Percentiles rank a stretch among this genome's conserved stretches.
Evolutionary conservation across 2,329 filamentous ascomycete genomes (phyloP).

Genomic region (Fusarium nisikadoi): DNA sequence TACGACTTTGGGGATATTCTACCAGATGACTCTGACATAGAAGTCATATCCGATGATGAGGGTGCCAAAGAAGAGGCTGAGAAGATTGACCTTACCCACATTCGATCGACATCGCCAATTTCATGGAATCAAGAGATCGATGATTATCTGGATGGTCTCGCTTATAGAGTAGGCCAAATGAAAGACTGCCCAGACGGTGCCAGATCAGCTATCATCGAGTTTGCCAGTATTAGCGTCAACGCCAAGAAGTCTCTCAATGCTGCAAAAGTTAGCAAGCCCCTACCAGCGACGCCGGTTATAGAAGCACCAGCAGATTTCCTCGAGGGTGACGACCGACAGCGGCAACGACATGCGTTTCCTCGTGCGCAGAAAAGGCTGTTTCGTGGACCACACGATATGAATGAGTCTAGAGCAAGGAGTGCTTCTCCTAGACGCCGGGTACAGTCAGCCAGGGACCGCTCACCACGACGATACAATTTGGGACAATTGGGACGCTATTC

Average conservation of each 20-base stretch:
- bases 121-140: slow-evolving; percentile 21
- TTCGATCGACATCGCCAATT: slow-evolving; percentile 18
- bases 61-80: slow-evolving; percentile 7
- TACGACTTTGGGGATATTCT: slow-evolving; percentile 39
- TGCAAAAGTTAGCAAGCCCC: slow-evolving; percentile 42
- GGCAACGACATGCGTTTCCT: slow-evolving; percentile 5
- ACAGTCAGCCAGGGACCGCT: not conserved
- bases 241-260: not conserved
- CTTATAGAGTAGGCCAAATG: slow-evolving; percentile 50
- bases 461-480: not conserved
- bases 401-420: slow-evolving; percentile 8
- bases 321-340: not conserved
- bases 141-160: slow-evolving; percentile 43
- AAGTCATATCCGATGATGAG: slow-evolving; percentile 25
- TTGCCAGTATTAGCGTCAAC: slow-evolving; percentile 32
- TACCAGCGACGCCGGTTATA: slow-evolving; percentile 47
- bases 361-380: slow-evolving; percentile 12
- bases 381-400: not conserved
- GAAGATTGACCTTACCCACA: slow-evolving; percentile 34
- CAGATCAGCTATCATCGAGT: slow-evolving; percentile 43
- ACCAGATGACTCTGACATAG: slow-evolving; percentile 19
- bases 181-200: slow-evolving; percentile 42
- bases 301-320: slow-evolving; percentile 38
- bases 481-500: not conserved
- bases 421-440: slow-evolving; percentile 5